Percentiles rank a stretch among this genome's conserved stretches.
Conservation (phyloP, 805 yeast genomes). For the Wickerhamiella qilinensis region DNA sequence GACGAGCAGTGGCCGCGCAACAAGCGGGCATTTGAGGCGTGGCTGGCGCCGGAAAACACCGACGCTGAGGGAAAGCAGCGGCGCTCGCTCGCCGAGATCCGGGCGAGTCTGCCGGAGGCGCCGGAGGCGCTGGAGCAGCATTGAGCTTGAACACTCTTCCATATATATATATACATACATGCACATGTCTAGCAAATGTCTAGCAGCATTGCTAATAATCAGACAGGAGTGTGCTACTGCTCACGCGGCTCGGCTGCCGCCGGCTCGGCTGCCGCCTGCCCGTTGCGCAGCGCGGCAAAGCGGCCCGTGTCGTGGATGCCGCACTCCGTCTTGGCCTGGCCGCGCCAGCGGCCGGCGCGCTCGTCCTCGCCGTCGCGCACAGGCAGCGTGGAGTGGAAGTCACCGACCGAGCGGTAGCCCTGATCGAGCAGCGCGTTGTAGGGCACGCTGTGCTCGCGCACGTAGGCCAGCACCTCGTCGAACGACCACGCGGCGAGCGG, state of each 20-base stretch:
- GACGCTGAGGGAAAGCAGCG: constrained; percentile 16
- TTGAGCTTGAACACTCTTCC: too few species aligned
- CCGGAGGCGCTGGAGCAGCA: not conserved
- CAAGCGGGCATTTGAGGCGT: constrained; percentile 14
- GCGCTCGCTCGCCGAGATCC: constrained; percentile 9
- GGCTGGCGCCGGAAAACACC: constrained; percentile 18
- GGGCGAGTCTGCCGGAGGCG: not conserved
- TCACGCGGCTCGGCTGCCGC: too few species aligned
- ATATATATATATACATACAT: too few species aligned
- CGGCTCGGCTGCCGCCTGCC: too few species aligned
- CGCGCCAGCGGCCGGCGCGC: constrained; percentile 95
- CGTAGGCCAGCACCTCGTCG: constrained; percentile 49
- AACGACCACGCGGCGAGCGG: constrained; percentile 80
- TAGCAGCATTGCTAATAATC: too few species aligned
- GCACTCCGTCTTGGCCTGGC: constrained; percentile 81
- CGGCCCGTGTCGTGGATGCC: constrained; percentile 78
- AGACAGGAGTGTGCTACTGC: too few species aligned
- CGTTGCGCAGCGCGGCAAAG: constrained; percentile 55
- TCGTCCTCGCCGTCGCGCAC: constrained; percentile 88
- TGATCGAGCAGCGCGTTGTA: constrained; percentile 68
- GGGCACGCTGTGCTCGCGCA: constrained; percentile 60
- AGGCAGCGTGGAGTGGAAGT: constrained; percentile 87
- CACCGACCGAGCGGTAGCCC: constrained; percentile 88
- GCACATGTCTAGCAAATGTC: too few species aligned
- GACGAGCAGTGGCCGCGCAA: constrained; percentile 20